A percentile compares a stretch with the other conserved stretches of the same genome.
phyloP scores from a whole-genome alignment of 805 yeast species.

The Suhomyces sp. region DNA sequence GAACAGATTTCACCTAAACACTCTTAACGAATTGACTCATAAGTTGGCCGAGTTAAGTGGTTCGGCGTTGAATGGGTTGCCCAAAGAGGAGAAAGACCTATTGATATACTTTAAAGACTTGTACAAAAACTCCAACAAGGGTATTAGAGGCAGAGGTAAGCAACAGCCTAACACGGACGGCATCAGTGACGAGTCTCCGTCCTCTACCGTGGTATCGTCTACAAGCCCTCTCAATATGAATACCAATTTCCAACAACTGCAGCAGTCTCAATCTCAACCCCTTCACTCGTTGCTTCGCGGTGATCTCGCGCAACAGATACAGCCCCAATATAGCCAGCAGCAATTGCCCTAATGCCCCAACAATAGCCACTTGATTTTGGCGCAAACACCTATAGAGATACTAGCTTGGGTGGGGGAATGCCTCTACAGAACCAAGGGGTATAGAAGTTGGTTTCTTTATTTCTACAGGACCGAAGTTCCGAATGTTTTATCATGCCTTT shows the following conservation, averaged over 20 bases:
- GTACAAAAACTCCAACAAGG: conserved; percentile 86
- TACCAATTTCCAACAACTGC: conserved; percentile 33
- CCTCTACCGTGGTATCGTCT: background rate
- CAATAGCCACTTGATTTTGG: conserved; percentile 10
- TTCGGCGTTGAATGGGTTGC: conserved; percentile 45
- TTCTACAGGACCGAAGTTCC: background rate
- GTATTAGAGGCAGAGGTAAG: conserved; percentile 89
- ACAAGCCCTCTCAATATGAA: conserved; percentile 3
- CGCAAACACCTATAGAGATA: conserved; percentile 10
- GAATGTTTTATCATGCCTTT: background rate
- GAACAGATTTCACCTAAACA: conserved; percentile 76
- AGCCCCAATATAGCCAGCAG: background rate
- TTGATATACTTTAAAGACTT: conserved; percentile 75
- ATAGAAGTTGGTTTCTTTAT: background rate
- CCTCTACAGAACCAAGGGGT: conserved; percentile 5
- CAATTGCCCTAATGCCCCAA: background rate
- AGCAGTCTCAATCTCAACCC: conserved; percentile 4
- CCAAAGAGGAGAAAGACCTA: conserved; percentile 63
- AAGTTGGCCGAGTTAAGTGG: conserved; percentile 60
- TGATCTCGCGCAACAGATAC: conserved; percentile 7
- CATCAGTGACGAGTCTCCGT: conserved; percentile 8
- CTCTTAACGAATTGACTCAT: conserved; percentile 65
- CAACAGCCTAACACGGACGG: conserved; percentile 8
- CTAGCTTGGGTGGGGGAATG: conserved; percentile 8
- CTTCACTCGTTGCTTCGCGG: conserved; percentile 9